These are phyloP conservation scores for Fraxinus latifolia DNA, from an alignment of 305 asterid genomes.

Conservation along the genomic window DNA sequence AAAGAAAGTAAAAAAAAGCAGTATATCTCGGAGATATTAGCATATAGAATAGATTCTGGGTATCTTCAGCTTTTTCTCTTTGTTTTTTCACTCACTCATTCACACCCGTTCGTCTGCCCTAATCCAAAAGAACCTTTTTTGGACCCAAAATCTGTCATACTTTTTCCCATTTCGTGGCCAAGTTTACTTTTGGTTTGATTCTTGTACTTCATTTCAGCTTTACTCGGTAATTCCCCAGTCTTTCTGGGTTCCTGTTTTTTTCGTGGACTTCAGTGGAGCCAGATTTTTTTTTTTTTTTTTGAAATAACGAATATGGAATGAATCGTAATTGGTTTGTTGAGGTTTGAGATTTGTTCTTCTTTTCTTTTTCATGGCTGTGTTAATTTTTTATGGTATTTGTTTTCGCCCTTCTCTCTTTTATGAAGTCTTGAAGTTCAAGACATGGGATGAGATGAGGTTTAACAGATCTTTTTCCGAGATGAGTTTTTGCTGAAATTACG, in stretches of 20 bases:
- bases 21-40: neutral
- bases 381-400: neutral
- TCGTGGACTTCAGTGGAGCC: neutral
- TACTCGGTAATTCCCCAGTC: neutral
- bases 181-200: neutral
- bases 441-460: neutral
- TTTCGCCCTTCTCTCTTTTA: neutral
- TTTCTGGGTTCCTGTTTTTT: neutral
- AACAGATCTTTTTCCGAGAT: neutral
- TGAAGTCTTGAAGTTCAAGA: neutral
- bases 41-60: neutral
- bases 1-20: neutral
- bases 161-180: neutral
- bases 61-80: neutral
- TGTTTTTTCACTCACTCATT: neutral
- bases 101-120: neutral
- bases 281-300: neutral
- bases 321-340: conserved; percentile 21
- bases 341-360: neutral
- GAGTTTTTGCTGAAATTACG: neutral
- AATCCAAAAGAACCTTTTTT: neutral
- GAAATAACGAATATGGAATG: neutral
- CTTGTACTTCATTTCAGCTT: neutral
- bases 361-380: neutral
- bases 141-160: neutral